A percentile compares a stretch with the other conserved stretches of the same genome.
These are phyloP conservation scores for Cylindricascospora bacillispora DNA, from an alignment of 1,139 yeast species.

Conservation along the genomic window DNA sequence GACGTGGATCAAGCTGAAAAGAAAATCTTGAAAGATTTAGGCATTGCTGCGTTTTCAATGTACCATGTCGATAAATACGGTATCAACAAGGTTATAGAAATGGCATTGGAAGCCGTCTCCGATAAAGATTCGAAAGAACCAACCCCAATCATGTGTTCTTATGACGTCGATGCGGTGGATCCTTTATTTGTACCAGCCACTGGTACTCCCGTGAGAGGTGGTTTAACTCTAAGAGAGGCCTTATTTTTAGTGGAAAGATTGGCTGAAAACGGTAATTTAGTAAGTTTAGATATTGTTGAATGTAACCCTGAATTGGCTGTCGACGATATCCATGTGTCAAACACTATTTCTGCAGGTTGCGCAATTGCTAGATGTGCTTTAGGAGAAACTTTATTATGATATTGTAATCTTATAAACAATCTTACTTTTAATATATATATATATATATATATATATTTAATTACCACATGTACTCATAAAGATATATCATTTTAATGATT, in stretches of 20 bases:
- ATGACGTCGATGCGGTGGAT: slow-evolving; percentile 95
- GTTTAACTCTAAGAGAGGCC: slow-evolving; percentile 88
- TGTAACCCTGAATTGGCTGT: slow-evolving; percentile 86
- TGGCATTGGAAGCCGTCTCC: slow-evolving; percentile 66
- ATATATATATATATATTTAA: slow-evolving; percentile 1
- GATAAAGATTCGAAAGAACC: slow-evolving; percentile 39
- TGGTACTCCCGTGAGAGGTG: slow-evolving; percentile 97
- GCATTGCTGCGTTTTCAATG: slow-evolving; percentile 86
- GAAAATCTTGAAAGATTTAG: slow-evolving; percentile 52
- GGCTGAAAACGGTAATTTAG: slow-evolving; percentile 76
- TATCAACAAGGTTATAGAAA: slow-evolving; percentile 78
- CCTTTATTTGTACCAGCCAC: slow-evolving; percentile 94
- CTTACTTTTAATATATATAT: slow-evolving; percentile 1
- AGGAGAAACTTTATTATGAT: slow-evolving; percentile 73
- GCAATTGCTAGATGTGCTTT: slow-evolving; percentile 89
- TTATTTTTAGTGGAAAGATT: slow-evolving; percentile 83
- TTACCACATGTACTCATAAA: neutral
- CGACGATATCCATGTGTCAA: slow-evolving; percentile 59
- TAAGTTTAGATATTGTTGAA: slow-evolving; percentile 85
- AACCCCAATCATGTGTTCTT: slow-evolving; percentile 77
- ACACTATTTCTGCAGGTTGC: slow-evolving; percentile 82
- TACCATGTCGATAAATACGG: slow-evolving; percentile 93
- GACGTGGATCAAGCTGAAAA: slow-evolving; percentile 87
- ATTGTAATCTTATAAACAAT: neutral
- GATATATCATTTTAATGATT: neutral